Percentiles rank a stretch among this genome's conserved stretches.
Evolutionary conservation across 192 early-diverging fungal genomes (phyloP).

Genomic region (Umbelopsis vinacea): DNA sequence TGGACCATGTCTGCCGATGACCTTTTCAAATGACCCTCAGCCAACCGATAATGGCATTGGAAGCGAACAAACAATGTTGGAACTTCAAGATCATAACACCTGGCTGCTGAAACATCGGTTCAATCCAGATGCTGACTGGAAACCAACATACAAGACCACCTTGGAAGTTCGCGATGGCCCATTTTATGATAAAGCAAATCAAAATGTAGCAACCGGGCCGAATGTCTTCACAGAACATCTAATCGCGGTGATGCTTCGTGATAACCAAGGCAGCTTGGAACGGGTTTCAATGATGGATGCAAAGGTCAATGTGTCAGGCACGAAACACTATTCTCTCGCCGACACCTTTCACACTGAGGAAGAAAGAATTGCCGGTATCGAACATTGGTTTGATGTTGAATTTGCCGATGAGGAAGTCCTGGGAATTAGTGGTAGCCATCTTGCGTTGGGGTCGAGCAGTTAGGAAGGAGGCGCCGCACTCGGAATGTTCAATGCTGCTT

Average conservation of each 20-base stretch:
- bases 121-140: not conserved
- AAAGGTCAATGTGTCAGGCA: not conserved
- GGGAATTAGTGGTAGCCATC: not conserved
- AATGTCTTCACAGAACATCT: not conserved
- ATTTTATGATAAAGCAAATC: not conserved
- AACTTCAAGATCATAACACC: not conserved
- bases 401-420: not conserved
- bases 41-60: not conserved
- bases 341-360: not conserved
- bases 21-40: not conserved
- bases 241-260: not conserved
- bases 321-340: not conserved
- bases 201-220: not conserved
- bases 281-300: not conserved
- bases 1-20: not conserved
- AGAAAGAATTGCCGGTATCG: not conserved
- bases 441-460: not conserved
- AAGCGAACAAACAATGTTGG: not conserved
- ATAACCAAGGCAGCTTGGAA: not conserved
- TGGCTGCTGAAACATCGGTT: not conserved
- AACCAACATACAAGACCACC: not conserved
- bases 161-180: not conserved
- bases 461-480: not conserved
- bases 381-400: not conserved
- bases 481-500: conserved; percentile 11